A percentile compares a stretch with the other conserved stretches of the same genome.
These are phyloP conservation scores for Heritiera fomes DNA, from an alignment of 345 rosid species.

Conservation along the genomic window DNA sequence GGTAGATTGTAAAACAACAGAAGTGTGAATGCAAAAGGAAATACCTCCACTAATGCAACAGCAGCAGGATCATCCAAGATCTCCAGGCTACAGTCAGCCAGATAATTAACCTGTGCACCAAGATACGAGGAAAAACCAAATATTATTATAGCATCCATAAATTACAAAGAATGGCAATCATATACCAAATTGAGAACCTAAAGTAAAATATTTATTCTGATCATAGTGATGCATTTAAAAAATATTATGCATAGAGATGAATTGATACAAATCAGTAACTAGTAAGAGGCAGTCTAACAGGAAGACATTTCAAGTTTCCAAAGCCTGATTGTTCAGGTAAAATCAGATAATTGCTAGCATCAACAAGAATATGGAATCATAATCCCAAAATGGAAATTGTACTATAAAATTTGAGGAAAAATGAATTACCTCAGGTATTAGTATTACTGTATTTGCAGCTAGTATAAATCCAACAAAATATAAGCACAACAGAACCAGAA, in stretches of 20 bases:
- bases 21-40: not conserved
- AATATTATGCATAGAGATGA: not conserved
- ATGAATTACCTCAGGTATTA: not conserved
- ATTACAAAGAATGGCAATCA: not conserved
- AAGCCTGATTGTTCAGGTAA: not conserved
- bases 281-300: not conserved
- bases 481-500: not conserved
- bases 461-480: not conserved
- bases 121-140: not conserved
- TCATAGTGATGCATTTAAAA: not conserved
- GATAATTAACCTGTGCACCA: conserved; percentile 66
- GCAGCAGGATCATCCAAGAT: conserved; percentile 92
- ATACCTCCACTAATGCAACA: conserved; percentile 75
- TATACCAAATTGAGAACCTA: not conserved
- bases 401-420: conserved; percentile 1
- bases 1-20: not conserved
- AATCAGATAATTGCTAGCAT: not conserved
- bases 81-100: conserved; percentile 84
- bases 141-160: not conserved
- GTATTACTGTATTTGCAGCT: not conserved
- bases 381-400: not conserved
- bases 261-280: not conserved
- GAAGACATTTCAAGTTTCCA: not conserved
- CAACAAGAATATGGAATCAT: not conserved
- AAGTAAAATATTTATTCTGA: not conserved